A percentile compares a stretch with the other conserved stretches of the same genome.
These are phyloP conservation scores for Yamadazyma triangularis DNA, from an alignment of 1,139 yeast species.

Conservation along the genomic window DNA sequence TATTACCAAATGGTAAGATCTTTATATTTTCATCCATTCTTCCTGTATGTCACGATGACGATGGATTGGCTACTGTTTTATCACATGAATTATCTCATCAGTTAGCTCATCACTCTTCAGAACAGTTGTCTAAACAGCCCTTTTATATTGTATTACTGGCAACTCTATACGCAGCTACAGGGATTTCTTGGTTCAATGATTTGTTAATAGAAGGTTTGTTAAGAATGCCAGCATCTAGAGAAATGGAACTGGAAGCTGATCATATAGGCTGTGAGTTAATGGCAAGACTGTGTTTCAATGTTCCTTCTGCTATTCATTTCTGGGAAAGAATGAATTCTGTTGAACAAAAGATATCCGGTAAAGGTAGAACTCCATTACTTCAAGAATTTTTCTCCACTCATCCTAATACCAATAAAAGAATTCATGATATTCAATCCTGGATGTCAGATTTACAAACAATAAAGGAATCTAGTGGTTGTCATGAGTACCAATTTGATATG, in stretches of 20 bases:
- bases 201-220: constrained; percentile 56
- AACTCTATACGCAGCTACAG: constrained; percentile 36
- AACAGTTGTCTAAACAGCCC: constrained; percentile 67
- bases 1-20: constrained; percentile 92
- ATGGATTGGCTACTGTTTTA: constrained; percentile 89
- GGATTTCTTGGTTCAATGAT: constrained; percentile 39
- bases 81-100: constrained; percentile 94
- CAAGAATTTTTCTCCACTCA: constrained; percentile 81
- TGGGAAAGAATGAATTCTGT: constrained; percentile 79
- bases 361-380: constrained; percentile 16
- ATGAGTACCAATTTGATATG: constrained; percentile 19
- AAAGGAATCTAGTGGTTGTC: constrained; percentile 28
- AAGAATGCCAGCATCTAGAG: constrained; percentile 81
- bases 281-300: constrained; percentile 85
- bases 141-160: constrained; percentile 50
- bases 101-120: constrained; percentile 87
- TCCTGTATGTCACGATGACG: constrained; percentile 75
- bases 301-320: constrained; percentile 63
- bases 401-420: constrained; percentile 77
- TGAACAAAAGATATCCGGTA: constrained; percentile 34
- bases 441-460: constrained; percentile 59
- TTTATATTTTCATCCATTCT: constrained; percentile 80
- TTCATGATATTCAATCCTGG: constrained; percentile 66
- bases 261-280: constrained; percentile 87
- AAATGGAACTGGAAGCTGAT: constrained; percentile 95